Percentiles rank a stretch among this genome's conserved stretches.
Conservation (phyloP, 1,284 basidiomycete genomes). For the Pisolithus thermaeus region DNA sequence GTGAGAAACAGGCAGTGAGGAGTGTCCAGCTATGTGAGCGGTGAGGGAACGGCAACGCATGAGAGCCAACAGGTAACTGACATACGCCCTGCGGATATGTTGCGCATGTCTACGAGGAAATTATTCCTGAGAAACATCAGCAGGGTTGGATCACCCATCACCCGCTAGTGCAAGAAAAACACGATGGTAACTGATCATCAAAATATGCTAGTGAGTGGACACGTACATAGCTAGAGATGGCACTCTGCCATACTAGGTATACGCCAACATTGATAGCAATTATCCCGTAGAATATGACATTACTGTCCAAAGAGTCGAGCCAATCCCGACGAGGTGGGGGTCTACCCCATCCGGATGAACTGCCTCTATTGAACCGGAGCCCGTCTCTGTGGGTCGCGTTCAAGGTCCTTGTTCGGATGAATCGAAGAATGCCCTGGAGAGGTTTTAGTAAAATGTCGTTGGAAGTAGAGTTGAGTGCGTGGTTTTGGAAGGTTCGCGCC, state of each 20-base stretch:
- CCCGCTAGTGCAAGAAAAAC: slow-evolving; percentile 12
- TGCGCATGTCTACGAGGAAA: slow-evolving; percentile 60
- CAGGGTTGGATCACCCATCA: slow-evolving; percentile 42
- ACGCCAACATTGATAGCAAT: slow-evolving; percentile 41
- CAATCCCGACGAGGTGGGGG: slow-evolving; percentile 25
- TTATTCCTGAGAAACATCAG: slow-evolving; percentile 61
- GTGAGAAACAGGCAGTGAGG: slow-evolving; percentile 72
- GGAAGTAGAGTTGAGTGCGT: neutral
- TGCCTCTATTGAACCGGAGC: slow-evolving; percentile 6
- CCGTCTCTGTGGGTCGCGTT: slow-evolving; percentile 23
- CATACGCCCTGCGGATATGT: slow-evolving; percentile 67
- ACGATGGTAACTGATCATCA: neutral
- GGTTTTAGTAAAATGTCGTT: neutral
- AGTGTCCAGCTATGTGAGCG: slow-evolving; percentile 65
- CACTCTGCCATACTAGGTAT: slow-evolving; percentile 39
- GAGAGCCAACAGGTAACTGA: slow-evolving; percentile 30
- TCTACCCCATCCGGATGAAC: slow-evolving; percentile 20
- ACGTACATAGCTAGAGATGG: slow-evolving; percentile 35
- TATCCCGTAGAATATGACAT: slow-evolving; percentile 39
- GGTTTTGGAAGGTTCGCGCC: neutral
- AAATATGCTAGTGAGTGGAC: neutral
- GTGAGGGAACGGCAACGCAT: slow-evolving; percentile 1
- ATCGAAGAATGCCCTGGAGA: slow-evolving; percentile 10
- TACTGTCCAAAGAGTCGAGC: slow-evolving; percentile 35
- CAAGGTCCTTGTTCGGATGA: slow-evolving; percentile 10